A percentile compares a stretch with the other conserved stretches of the same genome.
These are phyloP conservation scores for Euclidium syriacum DNA, from an alignment of 345 rosid genomes.

Conservation along the genomic window DNA sequence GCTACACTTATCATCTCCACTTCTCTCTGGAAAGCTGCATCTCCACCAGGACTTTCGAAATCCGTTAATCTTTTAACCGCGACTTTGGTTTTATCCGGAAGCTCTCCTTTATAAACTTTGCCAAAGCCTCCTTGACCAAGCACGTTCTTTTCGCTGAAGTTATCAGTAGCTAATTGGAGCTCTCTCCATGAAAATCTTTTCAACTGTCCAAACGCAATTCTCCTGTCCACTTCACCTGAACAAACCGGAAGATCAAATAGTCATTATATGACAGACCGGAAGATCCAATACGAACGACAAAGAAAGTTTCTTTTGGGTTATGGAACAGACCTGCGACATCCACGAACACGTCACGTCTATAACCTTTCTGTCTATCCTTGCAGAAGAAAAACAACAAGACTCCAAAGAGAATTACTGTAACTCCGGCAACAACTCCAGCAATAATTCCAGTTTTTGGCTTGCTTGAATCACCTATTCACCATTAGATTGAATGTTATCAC, in stretches of 20 bases:
- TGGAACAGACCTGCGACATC: slow-evolving; percentile 73
- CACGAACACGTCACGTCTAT: slow-evolving; percentile 72
- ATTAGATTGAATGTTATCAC: background rate
- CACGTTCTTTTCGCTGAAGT: slow-evolving; percentile 72
- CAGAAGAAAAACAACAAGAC: slow-evolving; percentile 48
- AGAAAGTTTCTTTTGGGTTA: background rate
- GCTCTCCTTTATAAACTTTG: slow-evolving; percentile 89
- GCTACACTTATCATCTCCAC: slow-evolving; percentile 99
- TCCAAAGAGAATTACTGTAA: slow-evolving; percentile 44
- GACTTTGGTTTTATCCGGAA: slow-evolving; percentile 67
- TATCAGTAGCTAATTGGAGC: slow-evolving; percentile 83
- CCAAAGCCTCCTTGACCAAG: slow-evolving; percentile 98
- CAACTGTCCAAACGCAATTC: slow-evolving; percentile 91
- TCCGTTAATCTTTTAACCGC: slow-evolving; percentile 93
- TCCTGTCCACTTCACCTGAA: slow-evolving; percentile 88
- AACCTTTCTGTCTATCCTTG: slow-evolving; percentile 59
- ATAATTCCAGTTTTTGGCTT: slow-evolving; percentile 65
- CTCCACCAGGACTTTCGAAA: slow-evolving; percentile 93
- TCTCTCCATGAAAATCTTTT: slow-evolving; percentile 94
- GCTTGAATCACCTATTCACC: slow-evolving; percentile 46
- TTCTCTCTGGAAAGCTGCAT: slow-evolving; percentile 90
- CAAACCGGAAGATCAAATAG: background rate
- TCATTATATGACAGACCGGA: background rate
- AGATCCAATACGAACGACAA: background rate
- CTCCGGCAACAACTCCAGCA: slow-evolving; percentile 66